Percentiles rank a stretch among this genome's conserved stretches.
Conservation (phyloP, 352 stramenopile genomes). For the Phytophthora pseudosyringae region DNA sequence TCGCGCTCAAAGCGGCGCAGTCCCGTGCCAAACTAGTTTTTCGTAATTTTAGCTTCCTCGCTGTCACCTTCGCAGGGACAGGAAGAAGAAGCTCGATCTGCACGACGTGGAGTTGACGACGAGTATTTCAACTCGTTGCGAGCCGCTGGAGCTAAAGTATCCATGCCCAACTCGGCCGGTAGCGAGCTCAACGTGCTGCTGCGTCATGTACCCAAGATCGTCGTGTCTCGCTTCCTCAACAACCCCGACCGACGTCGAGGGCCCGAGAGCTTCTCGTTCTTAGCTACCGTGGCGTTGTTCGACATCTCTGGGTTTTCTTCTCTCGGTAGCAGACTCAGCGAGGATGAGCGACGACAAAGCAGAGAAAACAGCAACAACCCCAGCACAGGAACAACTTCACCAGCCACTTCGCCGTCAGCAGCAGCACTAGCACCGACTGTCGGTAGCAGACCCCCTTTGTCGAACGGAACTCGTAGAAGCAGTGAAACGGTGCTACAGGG, state of each 20-base stretch:
- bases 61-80: neutral
- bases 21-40: neutral
- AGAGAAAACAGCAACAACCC: constrained; percentile 19
- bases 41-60: constrained; percentile 22
- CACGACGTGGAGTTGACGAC: neutral
- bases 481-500: constrained; percentile 18
- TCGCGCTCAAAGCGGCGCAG: neutral
- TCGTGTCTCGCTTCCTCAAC: constrained; percentile 63
- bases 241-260: constrained; percentile 54
- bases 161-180: constrained; percentile 37
- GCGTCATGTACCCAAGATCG: constrained; percentile 79
- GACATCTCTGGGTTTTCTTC: constrained; percentile 90
- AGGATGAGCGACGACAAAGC: constrained; percentile 62
- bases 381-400: neutral
- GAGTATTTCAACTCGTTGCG: neutral
- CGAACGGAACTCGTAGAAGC: constrained; percentile 12
- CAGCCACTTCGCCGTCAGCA: no score
- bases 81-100: neutral
- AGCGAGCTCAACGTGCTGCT: constrained; percentile 73
- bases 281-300: constrained; percentile 79
- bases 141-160: neutral
- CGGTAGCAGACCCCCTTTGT: neutral
- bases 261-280: constrained; percentile 56
- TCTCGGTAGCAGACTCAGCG: constrained; percentile 73
- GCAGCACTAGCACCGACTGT: neutral